Percentiles rank a stretch among this genome's conserved stretches.
Evolutionary conservation across 2,329 filamentous ascomycete species (phyloP).

Genomic region (Apiospora marii): DNA sequence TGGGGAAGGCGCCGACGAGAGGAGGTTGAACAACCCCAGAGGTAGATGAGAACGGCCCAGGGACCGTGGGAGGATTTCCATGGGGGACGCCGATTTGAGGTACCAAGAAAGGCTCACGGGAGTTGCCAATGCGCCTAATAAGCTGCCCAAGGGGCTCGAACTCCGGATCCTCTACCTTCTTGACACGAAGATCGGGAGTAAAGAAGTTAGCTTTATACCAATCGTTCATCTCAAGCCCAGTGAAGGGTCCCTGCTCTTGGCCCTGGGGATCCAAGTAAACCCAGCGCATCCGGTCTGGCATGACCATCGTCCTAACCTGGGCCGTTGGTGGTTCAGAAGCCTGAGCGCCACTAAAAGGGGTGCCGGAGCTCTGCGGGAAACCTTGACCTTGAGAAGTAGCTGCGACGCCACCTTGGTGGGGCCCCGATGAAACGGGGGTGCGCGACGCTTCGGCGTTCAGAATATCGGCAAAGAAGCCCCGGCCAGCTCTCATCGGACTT

Average conservation of each 20-base stretch:
- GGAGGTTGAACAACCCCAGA: conserved; percentile 79
- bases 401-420: conserved; percentile 35
- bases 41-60: conserved; percentile 57
- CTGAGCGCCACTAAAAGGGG: conserved; percentile 46
- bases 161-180: conserved; percentile 90
- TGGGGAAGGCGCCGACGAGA: conserved; percentile 91
- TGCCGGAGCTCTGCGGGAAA: conserved; percentile 41
- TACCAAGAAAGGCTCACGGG: conserved; percentile 94
- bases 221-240: conserved; percentile 97
- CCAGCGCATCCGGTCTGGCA: conserved; percentile 99
- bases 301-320: conserved; percentile 91
- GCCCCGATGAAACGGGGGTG: conserved; percentile 44
- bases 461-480: conserved; percentile 64
- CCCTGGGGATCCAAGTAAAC: conserved; percentile 96
- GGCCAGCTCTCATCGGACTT: conserved; percentile 63
- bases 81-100: conserved; percentile 96
- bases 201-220: conserved; percentile 99
- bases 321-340: conserved; percentile 62
- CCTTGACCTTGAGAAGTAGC: conserved; percentile 36
- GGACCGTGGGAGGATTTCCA: conserved; percentile 68
- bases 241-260: conserved; percentile 92
- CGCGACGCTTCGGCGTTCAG: conserved; percentile 49
- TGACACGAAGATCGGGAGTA: conserved; percentile 90
- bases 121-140: conserved; percentile 95
- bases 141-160: conserved; percentile 96